Base-by-base conservation (phyloP, 257 asterid species). In the Forsythia suspensa region DNA sequence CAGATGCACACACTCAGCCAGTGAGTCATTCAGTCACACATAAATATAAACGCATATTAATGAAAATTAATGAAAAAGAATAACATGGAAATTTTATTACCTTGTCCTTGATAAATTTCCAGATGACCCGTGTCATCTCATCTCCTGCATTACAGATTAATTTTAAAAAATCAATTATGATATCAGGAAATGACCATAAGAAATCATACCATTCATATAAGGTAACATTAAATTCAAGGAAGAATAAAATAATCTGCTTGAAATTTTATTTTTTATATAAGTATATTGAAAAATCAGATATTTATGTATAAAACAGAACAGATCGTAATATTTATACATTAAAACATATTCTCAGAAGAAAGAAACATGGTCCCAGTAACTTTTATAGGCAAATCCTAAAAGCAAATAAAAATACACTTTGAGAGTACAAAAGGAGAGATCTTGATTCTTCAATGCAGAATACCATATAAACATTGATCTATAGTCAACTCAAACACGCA, bases 71-170 rank as follows among this genome's bases (percentile, higher is more conserved):
- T 48, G 1, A 38, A 41, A 40, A 46, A 37, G 38, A 83, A 42
- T 39, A 77, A 70, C 68, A 41, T 41, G 29, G 39, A 61, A 78
- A 70, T 66, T 48, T 46, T 20, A 59, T 80, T 82, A 94, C 99
- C 97, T 96, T 96, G 84, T 91, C 98, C 85, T 96, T 96, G 85
- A 96, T 96, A 77, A 85, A 87, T 82, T 87, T 77, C 99, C 99
- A 96, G 74, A 96, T 92, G 78, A 96, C 98, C 83, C 98, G 89
- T 73, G 99, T 96, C 99, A 96, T 96, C 88, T 96, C 99, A 86
- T 96, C 99, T 70, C 99, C 99, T 96, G 91, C 83, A 84, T 67
- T 13, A 24, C 63, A 80, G 66, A 41, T 44, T 72, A 72, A 77
- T 67, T 70, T 43, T 13, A 68, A 40, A 41, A 73, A 76, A 16